Base-by-base conservation (phyloP, 306 rosid genomes). In the Acmispon strigosus region DNA sequence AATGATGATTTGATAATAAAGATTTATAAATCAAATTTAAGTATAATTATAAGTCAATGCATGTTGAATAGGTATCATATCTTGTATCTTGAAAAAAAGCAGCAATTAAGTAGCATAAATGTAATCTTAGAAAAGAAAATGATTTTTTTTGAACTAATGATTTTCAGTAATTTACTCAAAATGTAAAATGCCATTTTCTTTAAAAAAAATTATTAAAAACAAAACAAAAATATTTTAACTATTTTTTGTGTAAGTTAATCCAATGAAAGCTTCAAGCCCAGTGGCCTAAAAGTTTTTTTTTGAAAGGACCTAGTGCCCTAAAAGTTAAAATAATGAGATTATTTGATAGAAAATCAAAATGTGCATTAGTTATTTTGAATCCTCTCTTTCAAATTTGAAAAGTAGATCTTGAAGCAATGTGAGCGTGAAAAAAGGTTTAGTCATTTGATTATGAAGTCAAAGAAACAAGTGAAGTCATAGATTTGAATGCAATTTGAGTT, bases 401-500 rank as follows among this genome's bases (percentile, higher is more conserved):
- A 64, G 3, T 16, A 69, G 72, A 55, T 48, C 1, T 68, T 48
- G 82, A 62, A 65, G 47, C 48, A 41, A 60, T 10, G 37, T 12
- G 20, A 45, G 32, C 32, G 32, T 27, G 32, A 55, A 48, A 57
- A 48, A 43, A 13, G 51, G 22, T 45, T 60, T 13, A 9, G 50
- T 47, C 2, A 27, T 78, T 43, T 29, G 32, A 15, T 32, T 59
- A 55, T 60, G 75, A 69, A 80, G 72, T 69, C 68, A 77, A 72
- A 64, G 70, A 79, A 66, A 63, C 14, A 10, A 12, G 12, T 1
- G 32, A 75, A 71, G 85, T 77, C 77, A 84, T 67, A 5, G 29
- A 39, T 50, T 82, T 63, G 79, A 77, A 76, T 51, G 74, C 15
- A 57, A 58, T 45, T 42, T 57, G 45, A 65, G 83, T 36, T 82